A percentile compares a stretch with the other conserved stretches of the same genome.
These are phyloP conservation scores for Syncephalastrum sp. DNA, from an alignment of 371 early-diverging fungal genomes.

Conservation along the genomic window DNA sequence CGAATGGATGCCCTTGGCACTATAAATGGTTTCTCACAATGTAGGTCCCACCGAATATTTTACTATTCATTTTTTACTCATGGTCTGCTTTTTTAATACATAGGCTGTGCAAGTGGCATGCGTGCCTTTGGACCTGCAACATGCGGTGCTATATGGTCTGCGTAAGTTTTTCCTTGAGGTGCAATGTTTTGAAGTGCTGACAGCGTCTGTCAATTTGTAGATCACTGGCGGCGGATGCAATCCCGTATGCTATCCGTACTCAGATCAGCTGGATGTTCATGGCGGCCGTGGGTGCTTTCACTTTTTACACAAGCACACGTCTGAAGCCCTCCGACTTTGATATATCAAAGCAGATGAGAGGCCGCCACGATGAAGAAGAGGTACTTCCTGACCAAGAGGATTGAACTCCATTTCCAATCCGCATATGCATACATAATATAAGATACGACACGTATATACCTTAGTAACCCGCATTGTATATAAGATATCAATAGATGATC, in stretches of 20 bases:
- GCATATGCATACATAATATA: no score
- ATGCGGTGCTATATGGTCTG: slow-evolving; percentile 44
- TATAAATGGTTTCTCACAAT: slow-evolving; percentile 43
- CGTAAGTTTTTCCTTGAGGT: slow-evolving; percentile 18
- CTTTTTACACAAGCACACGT: slow-evolving; percentile 21
- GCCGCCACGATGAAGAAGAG: slow-evolving; percentile 7
- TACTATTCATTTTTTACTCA: not conserved
- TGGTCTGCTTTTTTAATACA: not conserved
- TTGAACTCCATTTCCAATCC: no score
- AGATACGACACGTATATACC: no score
- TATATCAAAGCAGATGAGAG: slow-evolving; percentile 3
- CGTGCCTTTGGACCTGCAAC: slow-evolving; percentile 44
- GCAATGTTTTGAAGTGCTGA: not conserved
- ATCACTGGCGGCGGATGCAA: slow-evolving; percentile 19
- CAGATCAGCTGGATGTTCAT: slow-evolving; percentile 27
- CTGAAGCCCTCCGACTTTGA: slow-evolving; percentile 24
- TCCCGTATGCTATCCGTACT: slow-evolving; percentile 29
- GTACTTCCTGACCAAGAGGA: not conserved
- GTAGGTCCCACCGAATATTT: slow-evolving; percentile 13
- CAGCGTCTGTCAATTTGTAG: slow-evolving; percentile 7
- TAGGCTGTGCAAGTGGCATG: slow-evolving; percentile 45
- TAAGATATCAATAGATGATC: no score
- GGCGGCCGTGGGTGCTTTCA: slow-evolving; percentile 20
- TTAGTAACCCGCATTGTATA: no score
- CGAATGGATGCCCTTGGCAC: slow-evolving; percentile 32